Percentiles rank a stretch among this genome's conserved stretches.
Conservation (phyloP, 345 rosid genomes). For the Acer negundo region DNA sequence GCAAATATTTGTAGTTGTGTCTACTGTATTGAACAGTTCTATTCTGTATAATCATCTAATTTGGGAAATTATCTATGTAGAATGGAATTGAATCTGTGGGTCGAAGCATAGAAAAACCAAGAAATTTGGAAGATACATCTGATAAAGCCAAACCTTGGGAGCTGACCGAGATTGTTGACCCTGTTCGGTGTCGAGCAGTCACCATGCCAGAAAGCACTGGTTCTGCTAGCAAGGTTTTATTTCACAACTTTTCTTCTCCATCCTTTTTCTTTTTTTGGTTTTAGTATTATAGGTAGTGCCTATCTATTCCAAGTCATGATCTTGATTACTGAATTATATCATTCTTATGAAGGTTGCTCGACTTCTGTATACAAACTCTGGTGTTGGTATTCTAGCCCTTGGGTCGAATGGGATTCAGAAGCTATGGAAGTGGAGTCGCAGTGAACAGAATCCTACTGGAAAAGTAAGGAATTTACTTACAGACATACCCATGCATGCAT, state of each 20-base stretch:
- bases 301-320: slow-evolving; percentile 7
- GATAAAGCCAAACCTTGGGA: slow-evolving; percentile 35
- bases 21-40: neutral
- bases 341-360: slow-evolving; percentile 46
- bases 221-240: slow-evolving; percentile 30
- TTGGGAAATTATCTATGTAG: slow-evolving; percentile 11
- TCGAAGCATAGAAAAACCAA: slow-evolving; percentile 28
- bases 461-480: slow-evolving; percentile 35
- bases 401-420: slow-evolving; percentile 55
- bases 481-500: neutral
- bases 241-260: neutral
- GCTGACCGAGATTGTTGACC: slow-evolving; percentile 29
- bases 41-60: slow-evolving; percentile 14
- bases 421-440: slow-evolving; percentile 61
- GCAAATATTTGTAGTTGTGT: neutral
- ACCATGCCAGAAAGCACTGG: slow-evolving; percentile 25
- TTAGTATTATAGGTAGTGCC: neutral
- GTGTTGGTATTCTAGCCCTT: slow-evolving; percentile 50
- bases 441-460: slow-evolving; percentile 53
- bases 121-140: slow-evolving; percentile 26
- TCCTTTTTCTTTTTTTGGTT: neutral
- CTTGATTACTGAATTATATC: slow-evolving; percentile 8
- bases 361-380: slow-evolving; percentile 56
- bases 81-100: slow-evolving; percentile 28
- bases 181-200: slow-evolving; percentile 26